Evolutionary conservation across 2,329 filamentous ascomycete species (phyloP).

Genomic region (Stemphylium lycopersici): DNA sequence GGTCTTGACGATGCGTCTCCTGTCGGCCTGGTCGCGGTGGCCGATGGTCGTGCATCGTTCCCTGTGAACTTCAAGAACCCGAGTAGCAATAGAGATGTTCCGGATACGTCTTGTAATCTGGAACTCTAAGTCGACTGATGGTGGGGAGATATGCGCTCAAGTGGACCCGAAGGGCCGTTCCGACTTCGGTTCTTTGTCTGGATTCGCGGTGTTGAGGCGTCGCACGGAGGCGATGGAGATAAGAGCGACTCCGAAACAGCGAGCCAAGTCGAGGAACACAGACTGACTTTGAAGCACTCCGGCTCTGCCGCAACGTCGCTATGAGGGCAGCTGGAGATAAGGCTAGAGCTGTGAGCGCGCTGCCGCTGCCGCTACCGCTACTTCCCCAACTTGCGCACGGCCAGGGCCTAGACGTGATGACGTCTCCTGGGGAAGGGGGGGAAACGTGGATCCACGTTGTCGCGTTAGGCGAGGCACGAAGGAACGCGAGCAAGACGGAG

Average conservation of each 20-base stretch:
- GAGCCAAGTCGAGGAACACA: neutral
- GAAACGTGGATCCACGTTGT: conserved; percentile 13
- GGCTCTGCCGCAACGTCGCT: conserved; percentile 14
- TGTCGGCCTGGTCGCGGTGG: conserved; percentile 31
- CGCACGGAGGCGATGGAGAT: conserved; percentile 7
- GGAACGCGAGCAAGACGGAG: conserved; percentile 2
- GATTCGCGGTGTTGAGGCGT: conserved; percentile 3
- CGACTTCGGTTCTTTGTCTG: conserved; percentile 40
- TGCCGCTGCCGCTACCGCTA: conserved; percentile 28
- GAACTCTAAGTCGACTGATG: conserved; percentile 17
- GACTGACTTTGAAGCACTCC: neutral
- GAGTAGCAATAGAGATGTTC: neutral
- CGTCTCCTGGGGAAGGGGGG: conserved; percentile 20
- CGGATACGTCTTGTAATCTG: conserved; percentile 4
- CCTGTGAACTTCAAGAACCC: neutral
- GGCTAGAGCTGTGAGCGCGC: conserved; percentile 15
- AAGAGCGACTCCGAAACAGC: conserved; percentile 8
- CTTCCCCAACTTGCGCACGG: conserved; percentile 28
- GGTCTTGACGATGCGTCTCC: conserved; percentile 21
- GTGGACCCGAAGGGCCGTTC: conserved; percentile 34
- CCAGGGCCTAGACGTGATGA: conserved; percentile 24
- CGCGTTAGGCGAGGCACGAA: conserved; percentile 17
- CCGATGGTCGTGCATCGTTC: conserved; percentile 37
- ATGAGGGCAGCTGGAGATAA: conserved; percentile 25
- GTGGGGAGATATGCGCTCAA: conserved; percentile 35